A percentile compares a stretch with the other conserved stretches of the same genome.
Evolutionary conservation across 1,284 basidiomycete species (phyloP).

Genomic region (Sutorius eximius): DNA sequence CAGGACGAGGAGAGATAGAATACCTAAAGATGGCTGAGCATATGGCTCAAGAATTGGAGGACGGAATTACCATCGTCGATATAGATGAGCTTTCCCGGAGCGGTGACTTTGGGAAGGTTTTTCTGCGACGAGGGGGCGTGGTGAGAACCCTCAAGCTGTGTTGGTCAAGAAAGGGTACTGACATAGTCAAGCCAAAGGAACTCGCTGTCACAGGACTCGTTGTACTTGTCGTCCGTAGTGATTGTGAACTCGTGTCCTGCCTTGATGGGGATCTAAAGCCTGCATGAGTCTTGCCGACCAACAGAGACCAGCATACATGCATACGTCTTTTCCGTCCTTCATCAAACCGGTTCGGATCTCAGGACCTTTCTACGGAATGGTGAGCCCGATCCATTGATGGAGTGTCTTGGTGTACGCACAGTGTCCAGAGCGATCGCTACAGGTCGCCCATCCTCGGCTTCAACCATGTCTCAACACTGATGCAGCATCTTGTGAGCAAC

Average conservation of each 20-base stretch:
- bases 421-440: conserved; percentile 98
- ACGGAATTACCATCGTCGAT: conserved; percentile 82
- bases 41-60: not conserved
- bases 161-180: conserved; percentile 34
- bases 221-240: conserved; percentile 83
- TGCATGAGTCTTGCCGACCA: conserved; percentile 11
- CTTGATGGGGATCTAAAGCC: conserved; percentile 68
- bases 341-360: conserved; percentile 99
- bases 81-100: conserved; percentile 94
- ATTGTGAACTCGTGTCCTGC: conserved; percentile 96
- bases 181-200: conserved; percentile 91
- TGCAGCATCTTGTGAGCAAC: not conserved
- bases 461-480: conserved; percentile 13
- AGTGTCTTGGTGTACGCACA: conserved; percentile 42
- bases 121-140: conserved; percentile 43
- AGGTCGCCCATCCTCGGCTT: conserved; percentile 73
- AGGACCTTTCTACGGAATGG: conserved; percentile 81
- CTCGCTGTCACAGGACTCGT: conserved; percentile 79
- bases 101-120: conserved; percentile 94
- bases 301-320: conserved; percentile 12
- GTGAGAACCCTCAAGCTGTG: conserved; percentile 13
- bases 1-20: conserved; percentile 91
- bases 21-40: conserved; percentile 48
- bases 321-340: conserved; percentile 77
- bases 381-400: conserved; percentile 15